phyloP scores from a whole-genome alignment of 164 flowering plant species.

The Vitis riparia region DNA sequence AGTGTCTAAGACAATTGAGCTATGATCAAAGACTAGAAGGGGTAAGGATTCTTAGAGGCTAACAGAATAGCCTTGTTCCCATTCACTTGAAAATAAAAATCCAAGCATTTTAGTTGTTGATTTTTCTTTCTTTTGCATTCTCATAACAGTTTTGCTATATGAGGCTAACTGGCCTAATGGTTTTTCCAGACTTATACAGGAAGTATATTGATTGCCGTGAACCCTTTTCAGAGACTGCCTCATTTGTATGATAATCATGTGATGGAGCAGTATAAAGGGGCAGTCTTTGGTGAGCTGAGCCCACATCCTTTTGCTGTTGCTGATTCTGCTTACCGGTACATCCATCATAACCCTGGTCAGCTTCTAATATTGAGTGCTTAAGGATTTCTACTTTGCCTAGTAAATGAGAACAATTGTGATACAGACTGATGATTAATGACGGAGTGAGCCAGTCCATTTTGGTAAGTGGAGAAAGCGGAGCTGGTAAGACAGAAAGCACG shows the following conservation, averaged over 20 bases:
- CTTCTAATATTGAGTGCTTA: not conserved
- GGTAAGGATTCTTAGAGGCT: no score
- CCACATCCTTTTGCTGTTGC: slow-evolving; percentile 99
- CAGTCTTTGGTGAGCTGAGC: slow-evolving; percentile 84
- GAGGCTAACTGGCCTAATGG: slow-evolving; percentile 18
- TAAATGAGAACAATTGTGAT: slow-evolving; percentile 2
- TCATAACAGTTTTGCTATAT: not conserved
- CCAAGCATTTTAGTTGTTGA: no score
- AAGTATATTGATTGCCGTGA: slow-evolving; percentile 93
- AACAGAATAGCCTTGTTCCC: no score
- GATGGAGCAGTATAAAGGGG: slow-evolving; percentile 94
- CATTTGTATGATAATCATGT: slow-evolving; percentile 80
- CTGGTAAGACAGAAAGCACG: slow-evolving; percentile 99
- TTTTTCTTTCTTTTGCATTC: not conserved
- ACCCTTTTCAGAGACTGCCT: slow-evolving; percentile 87
- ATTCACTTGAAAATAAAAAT: no score
- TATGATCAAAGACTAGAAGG: no score
- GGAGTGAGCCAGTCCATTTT: slow-evolving; percentile 89
- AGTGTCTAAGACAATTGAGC: no score
- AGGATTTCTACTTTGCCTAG: slow-evolving; percentile 1
- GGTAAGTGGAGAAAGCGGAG: slow-evolving; percentile 99
- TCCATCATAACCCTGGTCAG: not conserved
- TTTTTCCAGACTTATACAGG: slow-evolving; percentile 93
- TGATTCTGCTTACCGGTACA: slow-evolving; percentile 91
- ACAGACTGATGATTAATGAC: slow-evolving; percentile 82